Evolutionary conservation across 2,329 filamentous ascomycete species (phyloP).

Genomic region (Plectosphaerella sp.): DNA sequence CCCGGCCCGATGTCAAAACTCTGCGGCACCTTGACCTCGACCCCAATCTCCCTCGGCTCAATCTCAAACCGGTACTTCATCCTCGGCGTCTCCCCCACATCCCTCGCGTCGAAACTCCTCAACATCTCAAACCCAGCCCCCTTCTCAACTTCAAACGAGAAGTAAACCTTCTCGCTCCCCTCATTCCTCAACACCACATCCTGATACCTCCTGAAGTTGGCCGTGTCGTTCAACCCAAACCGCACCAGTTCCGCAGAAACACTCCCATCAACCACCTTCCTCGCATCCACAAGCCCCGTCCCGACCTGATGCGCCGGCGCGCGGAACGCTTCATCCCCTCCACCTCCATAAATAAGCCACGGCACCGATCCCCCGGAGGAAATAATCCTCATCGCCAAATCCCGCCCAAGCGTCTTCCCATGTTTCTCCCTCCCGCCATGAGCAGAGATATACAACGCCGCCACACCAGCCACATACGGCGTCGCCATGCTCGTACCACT

Average conservation of each 20-base stretch:
- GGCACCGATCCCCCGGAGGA: conserved; percentile 15
- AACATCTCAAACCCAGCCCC: conserved; percentile 15
- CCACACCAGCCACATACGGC: conserved; percentile 38
- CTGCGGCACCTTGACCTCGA: conserved; percentile 9
- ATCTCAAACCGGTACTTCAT: conserved; percentile 13
- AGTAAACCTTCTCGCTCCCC: conserved; percentile 1
- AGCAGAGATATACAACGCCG: conserved; percentile 27
- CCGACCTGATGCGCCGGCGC: conserved; percentile 34
- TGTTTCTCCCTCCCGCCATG: conserved; percentile 24
- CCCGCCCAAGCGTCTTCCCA: conserved; percentile 24
- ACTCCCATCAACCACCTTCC: conserved; percentile 26
- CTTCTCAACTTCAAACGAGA: conserved; percentile 7
- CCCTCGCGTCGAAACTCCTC: conserved; percentile 7
- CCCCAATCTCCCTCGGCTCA: conserved; percentile 10
- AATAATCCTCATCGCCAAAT: conserved; percentile 26
- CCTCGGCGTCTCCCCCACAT: conserved; percentile 4
- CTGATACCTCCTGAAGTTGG: conserved; percentile 22
- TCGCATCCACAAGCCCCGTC: conserved; percentile 32
- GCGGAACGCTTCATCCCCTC: conserved; percentile 6
- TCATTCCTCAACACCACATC: not conserved
- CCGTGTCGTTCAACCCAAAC: conserved; percentile 36
- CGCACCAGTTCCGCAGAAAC: conserved; percentile 26
- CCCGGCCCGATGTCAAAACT: conserved; percentile 7
- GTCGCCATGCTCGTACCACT: conserved; percentile 46
- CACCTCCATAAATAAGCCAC: conserved; percentile 12